These are phyloP conservation scores for Immersiporthe knoxdaviesiana DNA, from an alignment of 2,329 filamentous ascomycete genomes.

Conservation along the genomic window DNA sequence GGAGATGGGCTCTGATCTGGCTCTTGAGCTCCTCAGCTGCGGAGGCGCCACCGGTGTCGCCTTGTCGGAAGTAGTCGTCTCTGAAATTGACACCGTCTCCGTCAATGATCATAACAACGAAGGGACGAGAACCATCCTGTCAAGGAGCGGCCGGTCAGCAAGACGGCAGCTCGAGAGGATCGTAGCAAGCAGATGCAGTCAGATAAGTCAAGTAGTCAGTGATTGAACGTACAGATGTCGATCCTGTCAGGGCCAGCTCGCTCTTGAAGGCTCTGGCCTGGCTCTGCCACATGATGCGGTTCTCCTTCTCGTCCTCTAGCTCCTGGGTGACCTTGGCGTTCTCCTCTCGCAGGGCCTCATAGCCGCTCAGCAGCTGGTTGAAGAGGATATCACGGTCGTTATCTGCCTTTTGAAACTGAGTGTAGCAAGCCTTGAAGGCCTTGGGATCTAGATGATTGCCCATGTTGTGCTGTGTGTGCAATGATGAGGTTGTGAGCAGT, in stretches of 20 bases:
- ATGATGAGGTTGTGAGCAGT: background rate
- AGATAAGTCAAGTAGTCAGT: no score
- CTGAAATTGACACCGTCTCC: slow-evolving; percentile 43
- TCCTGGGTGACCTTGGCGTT: slow-evolving; percentile 10
- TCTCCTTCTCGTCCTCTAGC: slow-evolving; percentile 27
- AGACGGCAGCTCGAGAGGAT: background rate
- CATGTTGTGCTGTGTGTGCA: slow-evolving; percentile 9
- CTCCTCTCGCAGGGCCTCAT: slow-evolving; percentile 18
- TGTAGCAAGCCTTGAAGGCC: slow-evolving; percentile 29
- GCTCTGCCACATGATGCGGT: slow-evolving; percentile 25
- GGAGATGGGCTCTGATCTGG: slow-evolving; percentile 34
- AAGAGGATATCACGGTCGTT: slow-evolving; percentile 24
- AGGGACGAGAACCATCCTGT: slow-evolving; percentile 40
- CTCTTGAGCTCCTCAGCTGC: slow-evolving; percentile 38
- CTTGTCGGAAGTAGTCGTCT: slow-evolving; percentile 38
- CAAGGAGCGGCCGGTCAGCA: background rate
- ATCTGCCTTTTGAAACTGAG: slow-evolving; percentile 22
- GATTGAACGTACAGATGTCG: slow-evolving; percentile 19
- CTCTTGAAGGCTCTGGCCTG: slow-evolving; percentile 22
- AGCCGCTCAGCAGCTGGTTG: slow-evolving; percentile 22
- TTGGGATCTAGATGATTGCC: slow-evolving; percentile 13
- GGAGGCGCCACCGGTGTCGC: slow-evolving; percentile 39
- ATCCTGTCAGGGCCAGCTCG: slow-evolving; percentile 21
- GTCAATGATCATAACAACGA: slow-evolving; percentile 42
- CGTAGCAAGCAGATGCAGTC: background rate